Base-by-base conservation (phyloP, 202 grass and related monocot species). In the Schoenoplectus triqueter region DNA sequence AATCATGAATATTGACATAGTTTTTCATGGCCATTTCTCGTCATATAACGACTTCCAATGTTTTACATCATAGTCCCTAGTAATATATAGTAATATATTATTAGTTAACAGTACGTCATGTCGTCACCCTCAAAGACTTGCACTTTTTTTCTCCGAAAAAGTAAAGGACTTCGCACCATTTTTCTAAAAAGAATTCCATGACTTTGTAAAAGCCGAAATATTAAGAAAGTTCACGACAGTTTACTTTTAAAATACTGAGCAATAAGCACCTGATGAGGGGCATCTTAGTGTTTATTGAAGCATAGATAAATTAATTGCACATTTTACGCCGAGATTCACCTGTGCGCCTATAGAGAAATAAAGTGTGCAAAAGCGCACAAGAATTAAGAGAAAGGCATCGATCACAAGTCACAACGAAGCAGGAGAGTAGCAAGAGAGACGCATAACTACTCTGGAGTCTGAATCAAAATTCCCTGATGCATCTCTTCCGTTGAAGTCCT, bases 321-420 rank as follows among this genome's bases (percentile, higher is more conserved):
- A 31, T 31, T 31, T 31, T 31, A 31, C 31, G 1, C 20, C 49
- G 15, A 83, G 80, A 83, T 69, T 83, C 81, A 70, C 80, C 18
- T 69, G 48, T 15, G 18, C 79, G 20, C 17, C 8, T 81, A 49
- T 82, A 82, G 31, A 47, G 20, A 83, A 65, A 3, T 17, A 54
- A 31, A 82, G 64, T 9, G 56, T 59, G 63, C 62, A 82, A 82
- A 82, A 82, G 62, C 50, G 65, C 81, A 83, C 64, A 56, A 70
- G 64, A 54, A 55, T 45, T 55, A 52, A 82, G 6, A 80, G 40
- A 46, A 20, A 46, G 18, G 79, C 63, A 46, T 82, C 19, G 10
- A 64, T 81, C 61, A 1, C 5, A 8, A 39, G 80, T 51, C 22
- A 8, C 7, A n/a, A 65, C 56, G 56, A 81, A 81, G 10, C 40